phyloP scores from a whole-genome alignment of 2,329 filamentous ascomycete species.

The Dactylellina drechsleri region DNA sequence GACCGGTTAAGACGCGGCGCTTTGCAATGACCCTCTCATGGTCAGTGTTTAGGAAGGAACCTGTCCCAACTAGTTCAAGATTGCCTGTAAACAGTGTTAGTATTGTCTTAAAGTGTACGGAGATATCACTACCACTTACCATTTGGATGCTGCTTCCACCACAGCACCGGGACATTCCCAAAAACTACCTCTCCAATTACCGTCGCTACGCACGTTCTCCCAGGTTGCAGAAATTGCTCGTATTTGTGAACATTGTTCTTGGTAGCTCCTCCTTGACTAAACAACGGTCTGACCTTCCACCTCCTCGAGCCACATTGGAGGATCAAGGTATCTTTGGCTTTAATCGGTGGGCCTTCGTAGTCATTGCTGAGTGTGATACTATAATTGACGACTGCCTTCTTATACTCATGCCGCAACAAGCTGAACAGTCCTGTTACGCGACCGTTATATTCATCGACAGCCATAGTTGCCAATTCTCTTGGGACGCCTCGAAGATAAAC shows the following conservation, averaged over 20 bases:
- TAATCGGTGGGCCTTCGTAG: constrained; percentile 75
- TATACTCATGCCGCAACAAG: constrained; percentile 92
- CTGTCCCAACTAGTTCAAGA: constrained; percentile 82
- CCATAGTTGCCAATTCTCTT: constrained; percentile 64
- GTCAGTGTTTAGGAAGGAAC: constrained; percentile 83
- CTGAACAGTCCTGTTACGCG: constrained; percentile 76
- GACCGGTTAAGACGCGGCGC: constrained; percentile 89
- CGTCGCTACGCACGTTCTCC: constrained; percentile 85
- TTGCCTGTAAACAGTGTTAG: constrained; percentile 60
- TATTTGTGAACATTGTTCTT: constrained; percentile 96
- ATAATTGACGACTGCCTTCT: constrained; percentile 88
- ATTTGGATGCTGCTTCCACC: constrained; percentile 51
- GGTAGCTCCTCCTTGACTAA: constrained; percentile 87
- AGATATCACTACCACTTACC: constrained; percentile 14
- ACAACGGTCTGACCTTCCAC: constrained; percentile 87
- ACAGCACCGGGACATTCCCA: constrained; percentile 85
- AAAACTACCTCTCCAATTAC: constrained; percentile 92
- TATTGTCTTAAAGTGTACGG: neutral
- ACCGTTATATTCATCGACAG: constrained; percentile 65
- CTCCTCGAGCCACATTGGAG: constrained; percentile 90
- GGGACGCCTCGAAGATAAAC: constrained; percentile 76
- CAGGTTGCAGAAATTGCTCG: constrained; percentile 88
- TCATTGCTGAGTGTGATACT: constrained; percentile 86
- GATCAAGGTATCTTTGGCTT: constrained; percentile 90
- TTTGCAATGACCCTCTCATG: constrained; percentile 85